Evolutionary conservation across 225 moss, liverwort and hornwort genomes (phyloP).

Genomic region (Neckera pumila): DNA sequence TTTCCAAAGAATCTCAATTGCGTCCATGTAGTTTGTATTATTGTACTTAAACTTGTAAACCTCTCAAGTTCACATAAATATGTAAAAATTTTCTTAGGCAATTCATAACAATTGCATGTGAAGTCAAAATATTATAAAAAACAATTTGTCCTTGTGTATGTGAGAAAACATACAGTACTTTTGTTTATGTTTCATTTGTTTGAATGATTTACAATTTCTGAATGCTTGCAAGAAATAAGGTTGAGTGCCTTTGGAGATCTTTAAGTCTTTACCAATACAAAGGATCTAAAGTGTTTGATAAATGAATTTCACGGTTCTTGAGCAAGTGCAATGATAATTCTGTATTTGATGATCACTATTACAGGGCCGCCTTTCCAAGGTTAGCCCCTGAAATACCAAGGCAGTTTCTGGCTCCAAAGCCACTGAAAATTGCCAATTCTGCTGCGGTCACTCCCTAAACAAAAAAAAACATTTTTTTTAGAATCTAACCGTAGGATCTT

Average conservation of each 20-base stretch:
- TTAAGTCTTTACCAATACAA: too few species aligned
- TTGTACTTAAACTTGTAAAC: background rate
- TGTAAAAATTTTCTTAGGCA: rapidly evolving
- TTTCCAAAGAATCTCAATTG: background rate
- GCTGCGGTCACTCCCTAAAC: too few species aligned
- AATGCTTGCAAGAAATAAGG: too few species aligned
- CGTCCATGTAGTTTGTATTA: background rate
- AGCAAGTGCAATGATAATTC: background rate
- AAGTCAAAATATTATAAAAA: background rate
- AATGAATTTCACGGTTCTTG: background rate
- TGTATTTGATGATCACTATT: background rate
- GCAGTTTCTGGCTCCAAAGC: too few species aligned
- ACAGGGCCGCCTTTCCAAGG: rapidly evolving
- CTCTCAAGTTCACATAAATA: background rate
- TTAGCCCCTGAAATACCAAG: too few species aligned
- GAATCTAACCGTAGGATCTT: too few species aligned
- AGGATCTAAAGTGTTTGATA: background rate
- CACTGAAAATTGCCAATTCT: too few species aligned
- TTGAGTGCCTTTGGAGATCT: background rate
- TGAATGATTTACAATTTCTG: background rate
- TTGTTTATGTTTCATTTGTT: background rate
- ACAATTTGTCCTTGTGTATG: rapidly evolving
- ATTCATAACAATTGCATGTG: background rate
- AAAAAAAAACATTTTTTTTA: too few species aligned
- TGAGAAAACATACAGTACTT: background rate